A percentile compares a stretch with the other conserved stretches of the same genome.
These are phyloP conservation scores for Starmerella apis DNA, from an alignment of 805 yeast species.

Conservation along the genomic window DNA sequence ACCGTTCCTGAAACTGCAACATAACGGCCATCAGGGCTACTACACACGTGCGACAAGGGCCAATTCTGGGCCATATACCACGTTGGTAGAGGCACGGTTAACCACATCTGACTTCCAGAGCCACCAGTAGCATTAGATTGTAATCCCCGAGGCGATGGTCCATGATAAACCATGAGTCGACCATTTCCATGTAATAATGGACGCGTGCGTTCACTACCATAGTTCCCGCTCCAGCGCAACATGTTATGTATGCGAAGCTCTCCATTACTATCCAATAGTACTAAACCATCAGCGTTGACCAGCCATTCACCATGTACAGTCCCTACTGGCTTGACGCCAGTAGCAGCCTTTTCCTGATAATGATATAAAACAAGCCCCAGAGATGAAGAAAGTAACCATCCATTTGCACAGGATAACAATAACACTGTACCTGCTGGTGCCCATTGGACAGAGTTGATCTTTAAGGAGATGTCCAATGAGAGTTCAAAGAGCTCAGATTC, in stretches of 20 bases:
- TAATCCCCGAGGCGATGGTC: constrained; percentile 31
- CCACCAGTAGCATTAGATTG: constrained; percentile 16
- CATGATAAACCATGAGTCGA: constrained; percentile 38
- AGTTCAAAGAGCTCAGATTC: constrained; percentile 9
- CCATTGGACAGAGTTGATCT: constrained; percentile 29
- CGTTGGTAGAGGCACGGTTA: constrained; percentile 39
- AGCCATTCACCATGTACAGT: constrained; percentile 31
- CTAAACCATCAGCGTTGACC: constrained; percentile 32
- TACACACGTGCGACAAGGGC: constrained; percentile 36
- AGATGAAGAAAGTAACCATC: constrained; percentile 42
- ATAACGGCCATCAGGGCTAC: constrained; percentile 40
- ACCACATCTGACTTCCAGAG: constrained; percentile 32
- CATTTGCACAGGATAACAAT: constrained; percentile 32
- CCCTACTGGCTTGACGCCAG: constrained; percentile 17
- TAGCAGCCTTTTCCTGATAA: constrained; percentile 2
- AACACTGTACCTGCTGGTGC: constrained; percentile 33
- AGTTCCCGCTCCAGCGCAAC: constrained; percentile 30
- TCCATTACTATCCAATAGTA: constrained; percentile 28
- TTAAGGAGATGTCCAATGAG: constrained; percentile 2
- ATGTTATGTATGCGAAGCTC: constrained; percentile 22
- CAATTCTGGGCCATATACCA: constrained; percentile 38
- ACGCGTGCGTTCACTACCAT: constrained; percentile 28
- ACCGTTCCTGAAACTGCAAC: constrained; percentile 43
- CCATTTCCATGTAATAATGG: constrained; percentile 38
- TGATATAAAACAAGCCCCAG: constrained; percentile 35